A percentile compares a stretch with the other conserved stretches of the same genome.
phyloP scores from a whole-genome alignment of 306 rosid species.

The Mimosa pudica region DNA sequence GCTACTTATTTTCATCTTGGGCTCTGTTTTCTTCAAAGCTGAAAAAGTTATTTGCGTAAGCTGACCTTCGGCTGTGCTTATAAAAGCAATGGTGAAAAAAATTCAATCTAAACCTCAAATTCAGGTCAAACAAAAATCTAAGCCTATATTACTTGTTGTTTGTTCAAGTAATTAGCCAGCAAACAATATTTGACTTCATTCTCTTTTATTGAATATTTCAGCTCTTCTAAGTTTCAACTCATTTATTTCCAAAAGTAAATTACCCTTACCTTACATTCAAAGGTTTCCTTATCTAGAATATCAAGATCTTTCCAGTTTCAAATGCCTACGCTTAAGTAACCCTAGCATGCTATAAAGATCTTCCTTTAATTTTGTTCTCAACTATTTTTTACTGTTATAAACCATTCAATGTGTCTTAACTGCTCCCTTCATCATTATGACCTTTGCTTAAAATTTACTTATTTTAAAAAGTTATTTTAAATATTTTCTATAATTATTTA shows the following conservation, averaged over 20 bases:
- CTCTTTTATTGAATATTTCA: background rate
- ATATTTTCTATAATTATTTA: no score
- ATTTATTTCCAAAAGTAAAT: background rate
- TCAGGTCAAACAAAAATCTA: background rate
- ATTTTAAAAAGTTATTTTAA: no score
- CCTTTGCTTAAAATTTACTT: background rate
- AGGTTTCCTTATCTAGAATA: background rate
- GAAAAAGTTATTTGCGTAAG: background rate
- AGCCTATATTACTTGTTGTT: background rate
- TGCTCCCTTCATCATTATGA: background rate
- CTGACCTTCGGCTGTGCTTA: background rate
- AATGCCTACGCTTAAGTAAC: background rate
- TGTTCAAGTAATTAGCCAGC: background rate
- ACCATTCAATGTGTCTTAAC: background rate
- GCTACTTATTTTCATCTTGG: background rate
- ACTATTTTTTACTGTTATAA: background rate
- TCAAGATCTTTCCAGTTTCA: background rate
- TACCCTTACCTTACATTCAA: background rate
- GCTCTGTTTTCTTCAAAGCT: background rate
- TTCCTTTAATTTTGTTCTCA: background rate
- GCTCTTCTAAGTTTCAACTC: background rate
- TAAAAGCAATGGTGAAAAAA: background rate
- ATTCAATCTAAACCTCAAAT: background rate
- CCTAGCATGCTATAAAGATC: background rate
- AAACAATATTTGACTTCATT: background rate